These are phyloP conservation scores for Lodderomyces orthopsilosis DNA, from an alignment of 1,139 yeast genomes.

Conservation along the genomic window DNA sequence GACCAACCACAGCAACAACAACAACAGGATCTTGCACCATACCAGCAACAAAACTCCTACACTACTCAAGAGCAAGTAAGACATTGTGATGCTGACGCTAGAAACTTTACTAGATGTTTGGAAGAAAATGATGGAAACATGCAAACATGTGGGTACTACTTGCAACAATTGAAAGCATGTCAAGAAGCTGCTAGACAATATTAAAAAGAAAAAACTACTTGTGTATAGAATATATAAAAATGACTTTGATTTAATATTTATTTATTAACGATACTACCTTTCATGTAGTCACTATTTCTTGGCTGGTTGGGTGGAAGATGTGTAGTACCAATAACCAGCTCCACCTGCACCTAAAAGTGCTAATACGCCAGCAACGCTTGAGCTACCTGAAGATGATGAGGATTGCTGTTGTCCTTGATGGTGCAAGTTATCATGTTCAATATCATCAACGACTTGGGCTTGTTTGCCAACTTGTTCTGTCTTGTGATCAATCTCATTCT, in stretches of 20 bases:
- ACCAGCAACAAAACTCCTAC: constrained; percentile 29
- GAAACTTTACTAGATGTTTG: constrained; percentile 91
- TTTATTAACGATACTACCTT: neutral
- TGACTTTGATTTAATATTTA: constrained; percentile 1
- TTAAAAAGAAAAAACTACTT: constrained; percentile 26
- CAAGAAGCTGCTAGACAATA: constrained; percentile 89
- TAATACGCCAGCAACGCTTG: constrained; percentile 12
- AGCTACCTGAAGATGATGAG: neutral
- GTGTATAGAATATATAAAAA: constrained; percentile 9
- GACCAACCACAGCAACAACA: constrained; percentile 44
- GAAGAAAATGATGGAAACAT: constrained; percentile 92
- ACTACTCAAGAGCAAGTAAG: constrained; percentile 47
- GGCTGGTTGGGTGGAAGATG: constrained; percentile 5
- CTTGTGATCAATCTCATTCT: constrained; percentile 38
- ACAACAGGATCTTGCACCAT: constrained; percentile 23
- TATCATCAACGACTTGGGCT: constrained; percentile 36
- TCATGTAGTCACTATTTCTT: neutral
- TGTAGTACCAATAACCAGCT: constrained; percentile 20
- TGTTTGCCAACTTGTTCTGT: constrained; percentile 27
- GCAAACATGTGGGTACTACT: constrained; percentile 94
- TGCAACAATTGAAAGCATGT: constrained; percentile 96
- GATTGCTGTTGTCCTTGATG: constrained; percentile 6
- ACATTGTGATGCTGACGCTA: constrained; percentile 88
- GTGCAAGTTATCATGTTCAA: constrained; percentile 36
- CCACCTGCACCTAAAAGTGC: constrained; percentile 25